Percentiles rank a stretch among this genome's conserved stretches.
Evolutionary conservation across 257 asterid species (phyloP).

Genomic region (Coffea canephora): DNA sequence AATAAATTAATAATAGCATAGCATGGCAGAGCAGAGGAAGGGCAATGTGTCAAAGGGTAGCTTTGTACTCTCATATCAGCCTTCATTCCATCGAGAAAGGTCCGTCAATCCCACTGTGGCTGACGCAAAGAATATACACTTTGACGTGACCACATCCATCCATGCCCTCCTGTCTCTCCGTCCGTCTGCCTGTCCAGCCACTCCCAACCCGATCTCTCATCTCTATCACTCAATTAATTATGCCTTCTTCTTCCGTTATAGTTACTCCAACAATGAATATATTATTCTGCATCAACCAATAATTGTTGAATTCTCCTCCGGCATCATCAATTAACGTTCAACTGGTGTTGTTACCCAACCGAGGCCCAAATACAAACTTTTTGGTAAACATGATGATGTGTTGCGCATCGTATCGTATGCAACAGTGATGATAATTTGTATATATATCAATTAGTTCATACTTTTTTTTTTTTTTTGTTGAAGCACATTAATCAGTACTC

Average conservation of each 20-base stretch:
- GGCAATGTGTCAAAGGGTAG: neutral
- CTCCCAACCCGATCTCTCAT: neutral
- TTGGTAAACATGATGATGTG: too few relatives aligned
- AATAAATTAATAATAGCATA: neutral
- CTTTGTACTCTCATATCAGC: neutral
- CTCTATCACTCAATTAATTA: neutral
- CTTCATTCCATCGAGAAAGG: neutral
- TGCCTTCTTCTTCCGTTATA: neutral
- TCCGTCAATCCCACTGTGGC: conserved; percentile 8
- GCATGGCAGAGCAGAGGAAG: neutral
- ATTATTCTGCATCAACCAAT: neutral
- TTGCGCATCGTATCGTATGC: too few relatives aligned
- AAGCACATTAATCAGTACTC: neutral
- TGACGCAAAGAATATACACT: neutral
- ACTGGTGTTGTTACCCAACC: too few relatives aligned
- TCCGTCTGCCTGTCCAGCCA: neutral
- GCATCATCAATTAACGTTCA: neutral
- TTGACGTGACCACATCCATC: neutral
- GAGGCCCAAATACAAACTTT: too few relatives aligned
- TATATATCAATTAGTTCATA: too few relatives aligned
- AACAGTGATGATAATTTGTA: too few relatives aligned
- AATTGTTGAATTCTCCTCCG: neutral
- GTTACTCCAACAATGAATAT: neutral
- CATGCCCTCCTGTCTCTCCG: too few relatives aligned
- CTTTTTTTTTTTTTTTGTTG: too few relatives aligned